Evolutionary conservation across 805 yeast species (phyloP).

Genomic region (Myxozyma neglecta): DNA sequence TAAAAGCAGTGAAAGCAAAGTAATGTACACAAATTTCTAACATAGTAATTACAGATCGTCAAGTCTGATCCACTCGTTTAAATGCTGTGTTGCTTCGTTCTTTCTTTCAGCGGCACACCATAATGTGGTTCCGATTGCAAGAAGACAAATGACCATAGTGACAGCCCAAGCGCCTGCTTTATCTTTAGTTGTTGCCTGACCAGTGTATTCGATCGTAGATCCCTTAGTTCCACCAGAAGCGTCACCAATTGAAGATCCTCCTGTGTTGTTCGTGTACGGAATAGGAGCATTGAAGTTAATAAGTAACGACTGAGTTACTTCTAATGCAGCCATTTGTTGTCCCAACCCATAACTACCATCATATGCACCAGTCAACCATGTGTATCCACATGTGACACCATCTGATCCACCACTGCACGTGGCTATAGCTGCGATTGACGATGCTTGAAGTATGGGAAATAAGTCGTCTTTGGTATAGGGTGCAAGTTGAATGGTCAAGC

Average conservation of each 20-base stretch:
- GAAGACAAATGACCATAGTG: conserved; percentile 66
- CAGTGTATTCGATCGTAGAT: neutral
- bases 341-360: conserved; percentile 76
- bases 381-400: conserved; percentile 76
- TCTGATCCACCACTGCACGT: conserved; percentile 81
- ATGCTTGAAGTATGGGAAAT: conserved; percentile 48
- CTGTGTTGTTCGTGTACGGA: conserved; percentile 63
- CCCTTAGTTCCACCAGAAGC: conserved; percentile 61
- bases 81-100: conserved; percentile 10
- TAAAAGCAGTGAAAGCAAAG: neutral
- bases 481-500: conserved; percentile 59
- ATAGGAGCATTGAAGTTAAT: conserved; percentile 44
- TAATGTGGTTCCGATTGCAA: conserved; percentile 57
- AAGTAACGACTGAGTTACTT: conserved; percentile 53
- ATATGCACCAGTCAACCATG: conserved; percentile 64
- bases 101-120: conserved; percentile 61
- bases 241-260: conserved; percentile 71
- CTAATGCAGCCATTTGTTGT: conserved; percentile 79
- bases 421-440: conserved; percentile 70
- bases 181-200: conserved; percentile 58
- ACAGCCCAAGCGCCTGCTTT: conserved; percentile 87
- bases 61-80: conserved; percentile 25
- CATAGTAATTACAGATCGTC: conserved; percentile 11
- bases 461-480: conserved; percentile 55
- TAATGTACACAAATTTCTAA: neutral